Percentiles rank a stretch among this genome's conserved stretches.
phyloP scores from a whole-genome alignment of 169 alveolate genomes.

The Babesia divergens region DNA sequence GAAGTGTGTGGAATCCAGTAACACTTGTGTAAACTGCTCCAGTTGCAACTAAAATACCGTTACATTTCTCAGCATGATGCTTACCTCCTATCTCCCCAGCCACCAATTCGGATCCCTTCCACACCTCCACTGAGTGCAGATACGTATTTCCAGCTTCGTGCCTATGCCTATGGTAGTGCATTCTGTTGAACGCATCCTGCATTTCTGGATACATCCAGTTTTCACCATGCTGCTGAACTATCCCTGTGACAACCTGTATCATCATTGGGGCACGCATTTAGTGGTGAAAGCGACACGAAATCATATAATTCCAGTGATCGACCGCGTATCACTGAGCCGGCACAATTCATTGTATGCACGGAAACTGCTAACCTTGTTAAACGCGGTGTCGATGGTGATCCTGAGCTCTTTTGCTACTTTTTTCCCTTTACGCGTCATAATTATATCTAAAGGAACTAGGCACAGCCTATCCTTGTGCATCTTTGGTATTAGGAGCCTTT shows the following conservation, averaged over 20 bases:
- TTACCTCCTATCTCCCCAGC: slow-evolving; percentile 76
- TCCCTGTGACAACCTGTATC: slow-evolving; percentile 64
- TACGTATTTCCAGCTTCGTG: neutral
- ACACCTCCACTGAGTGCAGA: slow-evolving; percentile 72
- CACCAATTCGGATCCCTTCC: slow-evolving; percentile 60
- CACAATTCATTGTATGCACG: no score
- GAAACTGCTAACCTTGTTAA: slow-evolving; percentile 34
- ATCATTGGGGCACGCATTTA: no score
- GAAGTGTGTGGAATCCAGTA: slow-evolving; percentile 69
- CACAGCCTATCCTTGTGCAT: slow-evolving; percentile 64
- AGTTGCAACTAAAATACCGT: slow-evolving; percentile 27
- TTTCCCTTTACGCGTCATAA: slow-evolving; percentile 54
- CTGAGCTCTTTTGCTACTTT: slow-evolving; percentile 34
- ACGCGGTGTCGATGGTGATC: slow-evolving; percentile 64
- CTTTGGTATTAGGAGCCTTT: slow-evolving; percentile 58
- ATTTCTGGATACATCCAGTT: slow-evolving; percentile 75
- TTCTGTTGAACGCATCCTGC: slow-evolving; percentile 60
- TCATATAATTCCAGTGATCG: no score
- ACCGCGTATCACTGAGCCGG: no score
- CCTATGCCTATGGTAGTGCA: slow-evolving; percentile 48
- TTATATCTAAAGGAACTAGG: slow-evolving; percentile 60
- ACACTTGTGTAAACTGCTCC: slow-evolving; percentile 73
- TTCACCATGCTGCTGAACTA: slow-evolving; percentile 70
- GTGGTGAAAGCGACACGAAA: no score
- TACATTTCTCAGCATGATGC: neutral